These are phyloP conservation scores for Pyracantha coccinea DNA, from an alignment of 331 rosid species.

Conservation along the genomic window DNA sequence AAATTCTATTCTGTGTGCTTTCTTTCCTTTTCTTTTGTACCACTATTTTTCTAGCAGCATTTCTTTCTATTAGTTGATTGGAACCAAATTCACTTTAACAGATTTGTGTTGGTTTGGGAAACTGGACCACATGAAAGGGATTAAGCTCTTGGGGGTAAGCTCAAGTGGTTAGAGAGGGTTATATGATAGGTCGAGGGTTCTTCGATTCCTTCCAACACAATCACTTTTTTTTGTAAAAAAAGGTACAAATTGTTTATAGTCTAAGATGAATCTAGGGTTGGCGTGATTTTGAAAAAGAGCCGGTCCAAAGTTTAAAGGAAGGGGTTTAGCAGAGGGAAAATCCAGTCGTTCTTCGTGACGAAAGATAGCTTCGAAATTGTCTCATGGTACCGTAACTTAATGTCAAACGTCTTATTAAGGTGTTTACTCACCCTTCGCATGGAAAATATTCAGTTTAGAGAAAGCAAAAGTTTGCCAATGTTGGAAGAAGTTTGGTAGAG, in stretches of 20 bases:
- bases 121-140: background rate
- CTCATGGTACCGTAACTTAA: background rate
- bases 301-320: background rate
- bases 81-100: background rate
- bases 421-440: background rate
- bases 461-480: slow-evolving; percentile 13
- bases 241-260: background rate
- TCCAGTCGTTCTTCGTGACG: background rate
- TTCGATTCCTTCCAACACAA: too few relatives aligned
- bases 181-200: too few relatives aligned
- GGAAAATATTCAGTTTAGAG: background rate
- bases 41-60: background rate
- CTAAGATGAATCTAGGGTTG: background rate
- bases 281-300: background rate
- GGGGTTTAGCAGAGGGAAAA: background rate
- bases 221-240: background rate
- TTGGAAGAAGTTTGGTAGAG: slow-evolving; percentile 18
- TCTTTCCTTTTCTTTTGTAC: too few relatives aligned
- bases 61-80: background rate
- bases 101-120: background rate
- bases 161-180: too few relatives aligned
- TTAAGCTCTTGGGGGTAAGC: background rate
- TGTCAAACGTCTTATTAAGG: background rate
- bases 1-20: too few relatives aligned
- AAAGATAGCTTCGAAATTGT: too few relatives aligned